Percentiles rank a stretch among this genome's conserved stretches.
phyloP scores from a whole-genome alignment of 1,284 basidiomycete species.

The Tremellales sp. region DNA sequence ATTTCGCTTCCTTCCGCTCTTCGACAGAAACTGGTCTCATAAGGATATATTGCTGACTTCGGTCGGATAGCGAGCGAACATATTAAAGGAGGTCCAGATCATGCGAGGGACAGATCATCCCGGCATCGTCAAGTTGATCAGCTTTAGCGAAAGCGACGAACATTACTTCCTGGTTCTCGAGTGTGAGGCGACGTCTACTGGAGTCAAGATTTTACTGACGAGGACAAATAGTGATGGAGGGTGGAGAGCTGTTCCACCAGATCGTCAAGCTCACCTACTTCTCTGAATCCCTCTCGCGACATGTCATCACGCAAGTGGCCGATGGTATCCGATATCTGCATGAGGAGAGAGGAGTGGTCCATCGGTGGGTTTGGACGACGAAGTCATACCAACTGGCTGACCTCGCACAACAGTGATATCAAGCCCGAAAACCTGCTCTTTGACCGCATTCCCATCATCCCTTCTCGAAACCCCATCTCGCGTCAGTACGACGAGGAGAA shows the following conservation, averaged over 20 bases:
- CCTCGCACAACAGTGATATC: conserved; percentile 64
- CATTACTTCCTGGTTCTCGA: conserved; percentile 95
- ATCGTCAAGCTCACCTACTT: conserved; percentile 99
- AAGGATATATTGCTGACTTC: conserved; percentile 7
- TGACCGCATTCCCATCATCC: conserved; percentile 86
- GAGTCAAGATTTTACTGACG: background rate
- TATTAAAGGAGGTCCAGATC: conserved; percentile 99
- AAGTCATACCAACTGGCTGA: background rate
- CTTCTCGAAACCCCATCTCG: conserved; percentile 69
- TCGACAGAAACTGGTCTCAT: background rate
- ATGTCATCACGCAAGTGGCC: conserved; percentile 97
- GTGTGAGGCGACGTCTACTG: conserved; percentile 54
- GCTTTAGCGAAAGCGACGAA: conserved; percentile 86
- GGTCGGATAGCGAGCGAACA: conserved; percentile 79
- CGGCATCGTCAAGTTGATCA: conserved; percentile 80
- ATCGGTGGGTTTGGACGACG: conserved; percentile 56
- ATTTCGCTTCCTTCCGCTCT: background rate
- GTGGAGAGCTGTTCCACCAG: conserved; percentile 98
- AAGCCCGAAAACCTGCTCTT: conserved; percentile 98
- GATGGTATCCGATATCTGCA: conserved; percentile 93
- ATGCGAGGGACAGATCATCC: conserved; percentile 94
- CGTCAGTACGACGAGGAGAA: conserved; percentile 98
- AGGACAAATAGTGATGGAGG: conserved; percentile 71
- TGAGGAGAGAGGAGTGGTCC: conserved; percentile 96
- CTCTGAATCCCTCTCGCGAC: conserved; percentile 87